phyloP scores from a whole-genome alignment of 352 stramenopile genomes.

The Globisporangium megalacanthum region DNA sequence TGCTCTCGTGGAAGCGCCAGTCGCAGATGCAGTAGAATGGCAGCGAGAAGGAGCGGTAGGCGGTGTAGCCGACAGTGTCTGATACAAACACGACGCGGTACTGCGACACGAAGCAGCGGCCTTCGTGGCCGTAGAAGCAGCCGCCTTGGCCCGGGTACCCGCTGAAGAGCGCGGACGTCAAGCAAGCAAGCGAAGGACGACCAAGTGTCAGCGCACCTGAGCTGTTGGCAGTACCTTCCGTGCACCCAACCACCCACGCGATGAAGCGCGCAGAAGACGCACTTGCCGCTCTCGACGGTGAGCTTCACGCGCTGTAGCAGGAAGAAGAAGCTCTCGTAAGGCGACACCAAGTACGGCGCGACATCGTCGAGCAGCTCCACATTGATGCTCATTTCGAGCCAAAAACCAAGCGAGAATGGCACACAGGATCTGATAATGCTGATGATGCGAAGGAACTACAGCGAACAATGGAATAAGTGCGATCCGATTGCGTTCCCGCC shows the following conservation, averaged over 20 bases:
- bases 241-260: not conserved
- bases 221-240: too few relatives aligned
- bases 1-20: conserved; percentile 55
- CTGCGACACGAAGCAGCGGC: conserved; percentile 69
- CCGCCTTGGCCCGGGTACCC: conserved; percentile 77
- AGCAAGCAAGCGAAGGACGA: not conserved
- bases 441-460: too few relatives aligned
- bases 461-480: too few relatives aligned
- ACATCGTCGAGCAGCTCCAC: conserved; percentile 53
- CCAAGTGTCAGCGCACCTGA: not conserved
- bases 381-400: conserved; percentile 62
- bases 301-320: conserved; percentile 65
- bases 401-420: too few relatives aligned
- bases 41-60: conserved; percentile 71
- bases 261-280: conserved; percentile 4
- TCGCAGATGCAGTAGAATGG: conserved; percentile 74
- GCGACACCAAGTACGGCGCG: conserved; percentile 72
- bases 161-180: conserved; percentile 17
- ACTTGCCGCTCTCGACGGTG: conserved; percentile 77
- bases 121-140: conserved; percentile 71
- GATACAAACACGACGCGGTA: conserved; percentile 74
- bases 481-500: not conserved
- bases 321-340: conserved; percentile 79
- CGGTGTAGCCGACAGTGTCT: conserved; percentile 22
- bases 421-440: too few relatives aligned